Base-by-base conservation (phyloP, 805 yeast species). In the Wickerhamiella kazuoi region DNA sequence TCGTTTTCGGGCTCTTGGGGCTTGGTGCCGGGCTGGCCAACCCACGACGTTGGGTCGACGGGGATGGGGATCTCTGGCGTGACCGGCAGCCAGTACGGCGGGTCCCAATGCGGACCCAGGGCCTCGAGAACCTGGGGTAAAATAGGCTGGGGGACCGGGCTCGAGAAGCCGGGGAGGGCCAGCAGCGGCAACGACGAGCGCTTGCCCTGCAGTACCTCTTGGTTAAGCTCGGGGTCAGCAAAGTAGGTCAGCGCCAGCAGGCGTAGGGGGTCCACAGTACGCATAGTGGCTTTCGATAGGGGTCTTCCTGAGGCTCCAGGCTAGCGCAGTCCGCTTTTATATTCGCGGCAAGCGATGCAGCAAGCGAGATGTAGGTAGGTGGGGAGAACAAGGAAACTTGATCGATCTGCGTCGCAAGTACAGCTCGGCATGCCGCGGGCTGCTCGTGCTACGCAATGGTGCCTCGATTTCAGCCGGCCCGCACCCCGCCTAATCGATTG, bases 1-100 rank as follows among this genome's bases (percentile, higher is more conserved):
- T 42, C 44, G 3, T 36, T 13, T 5, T 46, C 20, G 43, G 44
- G 19, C 47, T 45, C 35, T 1, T 9, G 13, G 7, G 41, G 38
- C 2, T 7, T 3, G 11, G 18, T 23, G 19, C 41, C 41, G 26
- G 21, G 19, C 2, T 19, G 16, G 16, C 41, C 41, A n/a, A 39
- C 35, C 41, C 41, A 39, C 14, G 41, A 21, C 4, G 35, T 18
- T 21, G 41, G 41, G 32, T 39, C 41, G 13, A 19, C 14, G 14
- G 31, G 31, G 6, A 13, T 5, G 31, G n/a, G 17, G 14, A 29
- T 29, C 17, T 15, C 31, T 15, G 31, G 31, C 6, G 31, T 29
- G 7, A 29, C 31, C 6, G 31, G 31, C n/a, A 29, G 15, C 17
- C n/a, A 29, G 31, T 8, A 13, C 7, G 17, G 17, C 17, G 17